Conservation (phyloP, 345 rosid species). For the Noccaea caerulescens region DNA sequence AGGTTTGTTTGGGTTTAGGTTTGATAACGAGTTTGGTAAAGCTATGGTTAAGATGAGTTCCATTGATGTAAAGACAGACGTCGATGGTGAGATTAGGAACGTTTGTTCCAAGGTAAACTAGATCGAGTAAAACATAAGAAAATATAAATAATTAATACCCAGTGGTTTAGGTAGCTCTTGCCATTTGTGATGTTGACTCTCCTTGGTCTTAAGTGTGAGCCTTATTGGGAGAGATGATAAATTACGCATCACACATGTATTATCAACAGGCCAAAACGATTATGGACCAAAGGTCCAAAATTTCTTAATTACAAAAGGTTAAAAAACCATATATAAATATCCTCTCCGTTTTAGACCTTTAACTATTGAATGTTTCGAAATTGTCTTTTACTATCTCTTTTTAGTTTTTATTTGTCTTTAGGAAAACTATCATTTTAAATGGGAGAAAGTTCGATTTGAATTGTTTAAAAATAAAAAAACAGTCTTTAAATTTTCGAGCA, state of each 20-base stretch:
- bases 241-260: not conserved
- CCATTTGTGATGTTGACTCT: not conserved
- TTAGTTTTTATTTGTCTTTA: not conserved
- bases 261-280: not conserved
- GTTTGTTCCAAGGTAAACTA: conserved; percentile 67
- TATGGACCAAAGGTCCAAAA: not conserved
- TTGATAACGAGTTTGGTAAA: conserved; percentile 59
- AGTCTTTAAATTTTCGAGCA: not conserved
- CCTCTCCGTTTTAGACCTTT: not conserved
- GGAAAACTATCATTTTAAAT: not conserved
- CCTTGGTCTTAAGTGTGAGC: not conserved
- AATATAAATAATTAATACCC: not conserved
- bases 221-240: not conserved
- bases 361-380: not conserved
- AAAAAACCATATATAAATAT: not conserved
- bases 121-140: not conserved
- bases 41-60: conserved; percentile 83
- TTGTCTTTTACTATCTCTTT: not conserved
- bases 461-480: too few relatives aligned
- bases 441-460: not conserved
- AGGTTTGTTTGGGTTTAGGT: conserved; percentile 64
- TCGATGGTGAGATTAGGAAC: conserved; percentile 67
- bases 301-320: too few relatives aligned
- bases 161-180: not conserved
- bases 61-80: conserved; percentile 69